A percentile compares a stretch with the other conserved stretches of the same genome.
Evolutionary conservation across 2,329 filamentous ascomycete genomes (phyloP).

Genomic region (Elsinoe ampelina): DNA sequence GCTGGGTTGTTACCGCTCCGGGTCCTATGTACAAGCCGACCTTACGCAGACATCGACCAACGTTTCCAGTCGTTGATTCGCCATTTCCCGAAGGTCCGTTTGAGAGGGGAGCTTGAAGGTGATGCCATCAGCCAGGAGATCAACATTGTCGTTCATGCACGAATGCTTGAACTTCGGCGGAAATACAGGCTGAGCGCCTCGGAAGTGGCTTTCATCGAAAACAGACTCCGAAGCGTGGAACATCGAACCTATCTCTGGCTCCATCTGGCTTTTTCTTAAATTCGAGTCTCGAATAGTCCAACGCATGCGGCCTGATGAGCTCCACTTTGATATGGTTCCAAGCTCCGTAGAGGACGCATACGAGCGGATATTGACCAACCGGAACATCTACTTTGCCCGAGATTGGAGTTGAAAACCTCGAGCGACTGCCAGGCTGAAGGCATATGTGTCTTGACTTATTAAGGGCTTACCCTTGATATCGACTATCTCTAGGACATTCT

Average conservation of each 20-base stretch:
- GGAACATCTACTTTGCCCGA: too few relatives aligned
- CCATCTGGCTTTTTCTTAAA: neutral
- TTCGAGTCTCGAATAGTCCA: neutral
- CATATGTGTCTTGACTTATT: too few relatives aligned
- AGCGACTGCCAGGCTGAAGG: too few relatives aligned
- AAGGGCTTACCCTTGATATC: too few relatives aligned
- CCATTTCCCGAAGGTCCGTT: slow-evolving; percentile 7
- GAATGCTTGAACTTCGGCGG: neutral
- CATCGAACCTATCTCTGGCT: slow-evolving; percentile 10
- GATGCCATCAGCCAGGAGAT: slow-evolving; percentile 13
- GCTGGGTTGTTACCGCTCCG: slow-evolving; percentile 7
- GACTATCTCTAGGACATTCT: too few relatives aligned
- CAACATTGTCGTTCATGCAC: neutral
- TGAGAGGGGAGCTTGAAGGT: slow-evolving; percentile 17
- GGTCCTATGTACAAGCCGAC: slow-evolving; percentile 19
- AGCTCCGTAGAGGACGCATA: neutral
- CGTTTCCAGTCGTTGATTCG: neutral
- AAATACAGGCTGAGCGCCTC: neutral
- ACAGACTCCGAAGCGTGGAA: neutral
- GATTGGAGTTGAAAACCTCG: too few relatives aligned
- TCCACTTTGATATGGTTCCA: neutral
- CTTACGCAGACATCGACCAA: slow-evolving; percentile 15
- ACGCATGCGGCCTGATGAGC: neutral
- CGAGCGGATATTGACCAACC: too few relatives aligned
- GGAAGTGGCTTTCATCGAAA: neutral